These are phyloP conservation scores for Nitzschia inconspicua DNA, from an alignment of 108 stramenopile genomes.

Conservation along the genomic window DNA sequence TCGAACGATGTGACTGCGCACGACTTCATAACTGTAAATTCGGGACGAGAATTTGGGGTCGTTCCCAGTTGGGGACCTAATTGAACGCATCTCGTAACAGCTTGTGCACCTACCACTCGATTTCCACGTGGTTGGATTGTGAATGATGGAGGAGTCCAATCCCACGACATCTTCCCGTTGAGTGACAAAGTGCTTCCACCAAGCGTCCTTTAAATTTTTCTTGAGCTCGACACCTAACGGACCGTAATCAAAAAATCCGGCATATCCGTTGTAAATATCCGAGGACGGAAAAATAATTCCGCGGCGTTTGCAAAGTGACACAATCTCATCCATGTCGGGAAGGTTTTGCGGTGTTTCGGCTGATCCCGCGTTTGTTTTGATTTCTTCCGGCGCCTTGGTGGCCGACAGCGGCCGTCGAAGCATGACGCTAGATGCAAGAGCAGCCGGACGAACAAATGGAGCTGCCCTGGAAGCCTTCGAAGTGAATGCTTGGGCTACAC, in stretches of 20 bases:
- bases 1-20: not conserved
- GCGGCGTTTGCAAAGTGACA: slow-evolving; percentile 90
- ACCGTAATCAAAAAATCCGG: slow-evolving; percentile 98
- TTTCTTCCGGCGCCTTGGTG: too few relatives aligned
- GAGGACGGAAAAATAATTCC: slow-evolving; percentile 95
- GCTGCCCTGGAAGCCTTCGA: too few relatives aligned
- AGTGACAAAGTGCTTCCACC: slow-evolving; percentile 94
- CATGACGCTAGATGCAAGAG: too few relatives aligned
- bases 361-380: not conserved
- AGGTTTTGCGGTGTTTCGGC: slow-evolving; percentile 36
- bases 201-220: slow-evolving; percentile 86
- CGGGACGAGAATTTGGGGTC: not conserved
- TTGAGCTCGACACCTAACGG: slow-evolving; percentile 90
- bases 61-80: not conserved
- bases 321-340: slow-evolving; percentile 83
- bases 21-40: not conserved
- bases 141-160: slow-evolving; percentile 91
- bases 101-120: slow-evolving; percentile 57
- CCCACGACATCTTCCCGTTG: slow-evolving; percentile 90
- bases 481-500: too few relatives aligned
- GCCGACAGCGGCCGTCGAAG: too few relatives aligned
- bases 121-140: slow-evolving; percentile 94
- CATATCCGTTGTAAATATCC: slow-evolving; percentile 96
- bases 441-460: too few relatives aligned
- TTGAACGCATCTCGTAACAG: not conserved